Percentiles rank a stretch among this genome's conserved stretches.
These are phyloP conservation scores for Jatropha multifida DNA, from an alignment of 441 rosid species.

Conservation along the genomic window DNA sequence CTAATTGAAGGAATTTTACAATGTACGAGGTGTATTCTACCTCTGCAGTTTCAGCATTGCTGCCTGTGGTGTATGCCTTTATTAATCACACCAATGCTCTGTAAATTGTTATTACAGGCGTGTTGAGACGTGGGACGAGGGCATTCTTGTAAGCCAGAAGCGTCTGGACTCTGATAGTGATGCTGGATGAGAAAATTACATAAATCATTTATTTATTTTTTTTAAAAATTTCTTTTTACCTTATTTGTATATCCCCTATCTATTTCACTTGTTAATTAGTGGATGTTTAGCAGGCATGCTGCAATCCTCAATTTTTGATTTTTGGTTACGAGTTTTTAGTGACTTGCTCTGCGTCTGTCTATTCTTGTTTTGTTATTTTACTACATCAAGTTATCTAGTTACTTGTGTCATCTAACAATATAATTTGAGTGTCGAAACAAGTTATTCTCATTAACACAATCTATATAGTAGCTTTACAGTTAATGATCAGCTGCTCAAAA, in stretches of 20 bases:
- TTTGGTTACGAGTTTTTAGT: too few relatives aligned
- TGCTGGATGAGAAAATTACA: slow-evolving; percentile 1
- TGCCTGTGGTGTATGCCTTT: background rate
- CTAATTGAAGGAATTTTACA: too few relatives aligned
- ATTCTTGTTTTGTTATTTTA: too few relatives aligned
- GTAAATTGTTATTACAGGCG: slow-evolving; percentile 38
- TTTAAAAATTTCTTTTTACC: background rate
- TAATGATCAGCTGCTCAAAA: background rate
- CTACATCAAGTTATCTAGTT: too few relatives aligned
- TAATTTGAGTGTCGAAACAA: background rate
- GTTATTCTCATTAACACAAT: background rate
- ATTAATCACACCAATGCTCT: background rate
- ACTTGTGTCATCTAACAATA: background rate
- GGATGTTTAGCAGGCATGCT: background rate
- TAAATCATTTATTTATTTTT: background rate
- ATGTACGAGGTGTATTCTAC: too few relatives aligned
- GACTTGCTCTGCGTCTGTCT: too few relatives aligned
- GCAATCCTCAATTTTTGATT: background rate
- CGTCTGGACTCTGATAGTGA: slow-evolving; percentile 43
- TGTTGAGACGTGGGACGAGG: slow-evolving; percentile 81
- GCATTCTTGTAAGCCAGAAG: slow-evolving; percentile 58
- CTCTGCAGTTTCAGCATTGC: background rate
- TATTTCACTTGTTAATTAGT: background rate
- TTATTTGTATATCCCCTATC: background rate
- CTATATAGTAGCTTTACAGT: background rate